Evolutionary conservation across 257 asterid species (phyloP), one percentile per base, ranked within the genome.

Genomic region (Capsicum pubescens): DNA sequence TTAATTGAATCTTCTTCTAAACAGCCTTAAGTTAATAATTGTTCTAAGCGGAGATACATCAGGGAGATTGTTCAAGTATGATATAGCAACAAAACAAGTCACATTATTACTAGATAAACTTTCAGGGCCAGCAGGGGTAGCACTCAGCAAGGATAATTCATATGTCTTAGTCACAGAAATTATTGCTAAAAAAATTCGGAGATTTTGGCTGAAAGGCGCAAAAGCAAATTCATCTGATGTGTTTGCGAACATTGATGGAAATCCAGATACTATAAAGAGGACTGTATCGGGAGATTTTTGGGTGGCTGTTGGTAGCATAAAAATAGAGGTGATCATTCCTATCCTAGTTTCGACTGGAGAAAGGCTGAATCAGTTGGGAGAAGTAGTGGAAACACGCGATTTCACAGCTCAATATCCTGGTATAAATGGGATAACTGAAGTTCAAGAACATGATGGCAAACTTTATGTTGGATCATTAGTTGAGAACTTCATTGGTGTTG

Each of bases 21-120:
- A 7, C 48, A 44, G 48, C 48, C 7, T 4, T 6, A 44, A 6
- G 48, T 44, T 44, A 4, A 6, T 44, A 44, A 44, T 44, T 44
- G 48, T 6, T 44, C 8, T 44, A 44, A 80, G 83, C 9, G 56
- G 72, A 17, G 72, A 80, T 50, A 42, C 72, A 80, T 16, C 21
- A 42, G 83, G 83, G 72, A 80, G 83, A 59, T 64, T 80, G 17
- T 56, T 59, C 35, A 80, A 80, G 83, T 80, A 60, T 64, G 72
- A 80, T 61, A 42, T 42, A 50, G 2, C 7, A 14, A 80, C 83
- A 56, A 64, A 64, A 0, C 5, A 17, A 3, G 59, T 19, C 50
- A 80, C 42, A 17, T 13, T 42, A 44, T 61, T 80, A 54, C 72
- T 59, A 39, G 11, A 0, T 13, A 42, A 71, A 48, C 59, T 80